These are phyloP conservation scores for Tetratostichococcus sp. DNA, from an alignment of 139 green algal species.

Conservation along the genomic window DNA sequence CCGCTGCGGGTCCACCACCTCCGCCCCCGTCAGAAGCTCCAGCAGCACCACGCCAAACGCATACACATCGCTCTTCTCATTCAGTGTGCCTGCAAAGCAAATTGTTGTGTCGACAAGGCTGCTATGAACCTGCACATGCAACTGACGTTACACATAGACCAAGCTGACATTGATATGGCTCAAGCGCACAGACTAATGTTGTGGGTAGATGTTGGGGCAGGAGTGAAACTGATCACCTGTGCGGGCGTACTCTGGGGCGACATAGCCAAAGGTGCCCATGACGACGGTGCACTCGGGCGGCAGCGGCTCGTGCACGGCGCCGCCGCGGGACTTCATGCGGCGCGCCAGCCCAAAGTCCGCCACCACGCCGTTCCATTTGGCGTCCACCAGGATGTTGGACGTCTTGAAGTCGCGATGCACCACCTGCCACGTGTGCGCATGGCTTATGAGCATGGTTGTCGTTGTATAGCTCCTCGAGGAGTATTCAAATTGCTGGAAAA, in stretches of 20 bases:
- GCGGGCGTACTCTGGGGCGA: conserved; percentile 45
- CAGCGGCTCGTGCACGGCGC: conserved; percentile 11
- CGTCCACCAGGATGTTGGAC: conserved; percentile 50
- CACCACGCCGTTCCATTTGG: conserved; percentile 29
- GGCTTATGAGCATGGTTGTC: too few species aligned
- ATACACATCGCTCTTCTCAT: conserved; percentile 51
- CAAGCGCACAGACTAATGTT: too few species aligned
- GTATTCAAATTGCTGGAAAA: too few species aligned
- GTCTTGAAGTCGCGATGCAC: conserved; percentile 64
- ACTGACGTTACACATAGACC: too few species aligned
- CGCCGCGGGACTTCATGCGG: not conserved
- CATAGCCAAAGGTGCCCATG: conserved; percentile 54
- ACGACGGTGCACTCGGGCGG: conserved; percentile 29
- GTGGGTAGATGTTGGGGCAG: too few species aligned
- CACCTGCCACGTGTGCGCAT: not conserved
- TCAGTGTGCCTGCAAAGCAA: conserved; percentile 32
- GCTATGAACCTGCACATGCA: too few species aligned
- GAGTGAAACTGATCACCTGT: conserved; percentile 11
- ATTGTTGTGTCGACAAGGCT: too few species aligned
- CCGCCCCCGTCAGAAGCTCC: conserved; percentile 49
- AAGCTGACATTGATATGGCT: too few species aligned
- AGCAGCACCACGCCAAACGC: conserved; percentile 52
- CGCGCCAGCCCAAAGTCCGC: conserved; percentile 53
- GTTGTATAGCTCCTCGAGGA: too few species aligned
- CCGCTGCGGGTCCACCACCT: conserved; percentile 35